Base-by-base conservation (phyloP, 345 rosid genomes). In the Populus ilicifolia region DNA sequence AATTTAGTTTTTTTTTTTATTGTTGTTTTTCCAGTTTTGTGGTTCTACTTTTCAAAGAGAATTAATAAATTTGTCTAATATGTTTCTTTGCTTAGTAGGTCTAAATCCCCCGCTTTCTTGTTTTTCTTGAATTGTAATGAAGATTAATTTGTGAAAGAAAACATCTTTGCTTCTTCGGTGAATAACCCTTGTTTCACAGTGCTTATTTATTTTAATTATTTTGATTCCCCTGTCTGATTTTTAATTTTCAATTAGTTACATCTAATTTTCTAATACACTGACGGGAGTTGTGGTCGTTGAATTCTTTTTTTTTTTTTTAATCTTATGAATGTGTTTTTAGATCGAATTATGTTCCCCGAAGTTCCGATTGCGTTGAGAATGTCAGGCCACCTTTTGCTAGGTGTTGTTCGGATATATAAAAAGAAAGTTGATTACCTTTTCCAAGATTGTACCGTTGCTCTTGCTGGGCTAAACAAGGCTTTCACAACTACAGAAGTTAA, bases 391-490 rank as follows among this genome's bases (percentile, higher is more conserved):
- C 97, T 96, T 74, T 85, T 96, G 67, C 68, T 94, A n/a, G 99
- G 99, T 0, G 89, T 96, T 80, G 97, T 91, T 80, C 87, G 97
- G 63, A 94, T 96, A 76, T 96, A 92, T 76, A 88, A 97, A 1
- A 93, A 90, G 89, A 89, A 96, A 83, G 95, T 94, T 18, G 97
- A 96, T 50, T 96, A 91, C 75, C 90, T 93, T n/a, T 81, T 73
- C 77, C 89, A 87, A 46, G 99, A 96, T 73, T 96, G 92, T 25
- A 86, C 82, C 68, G 78, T 80, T 44, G 70, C 82, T 21, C 80
- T 84, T 52, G 66, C 81, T 77, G 86, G 88, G 62, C 81, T 96
- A 12, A 84, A 73, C n/a, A 93, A 90, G 84, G 87, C 90, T n/a
- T 89, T 87, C 52, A 25, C 84, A 73, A 63, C 89, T 14, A 39